phyloP scores from a whole-genome alignment of 208 protist species.

The Spongospora subterranea region DNA sequence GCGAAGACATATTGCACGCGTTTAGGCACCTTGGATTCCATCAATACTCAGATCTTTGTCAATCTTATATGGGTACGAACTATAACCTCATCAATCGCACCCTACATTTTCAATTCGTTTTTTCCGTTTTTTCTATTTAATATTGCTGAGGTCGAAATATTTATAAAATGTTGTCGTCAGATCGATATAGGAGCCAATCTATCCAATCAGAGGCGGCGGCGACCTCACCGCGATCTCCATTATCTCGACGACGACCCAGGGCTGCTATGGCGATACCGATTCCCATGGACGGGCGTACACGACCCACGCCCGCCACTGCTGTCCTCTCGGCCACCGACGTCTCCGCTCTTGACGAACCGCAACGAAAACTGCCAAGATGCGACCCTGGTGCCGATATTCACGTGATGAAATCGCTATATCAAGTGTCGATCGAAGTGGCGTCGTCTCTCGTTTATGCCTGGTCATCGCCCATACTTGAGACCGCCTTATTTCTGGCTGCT shows the following conservation, averaged over 20 bases:
- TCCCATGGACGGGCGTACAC: neutral
- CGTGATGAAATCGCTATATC: slow-evolving; percentile 27
- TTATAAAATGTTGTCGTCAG: neutral
- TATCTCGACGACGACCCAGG: neutral
- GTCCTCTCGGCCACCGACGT: neutral
- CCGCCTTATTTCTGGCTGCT: neutral
- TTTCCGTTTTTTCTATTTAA: neutral
- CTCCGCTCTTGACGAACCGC: no score
- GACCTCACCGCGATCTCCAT: neutral
- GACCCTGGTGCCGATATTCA: neutral
- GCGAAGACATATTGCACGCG: slow-evolving; percentile 47
- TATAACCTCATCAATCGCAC: no score
- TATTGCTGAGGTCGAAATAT: neutral
- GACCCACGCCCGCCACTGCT: neutral
- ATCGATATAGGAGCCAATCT: neutral
- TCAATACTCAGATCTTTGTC: slow-evolving; percentile 20
- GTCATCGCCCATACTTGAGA: slow-evolving; percentile 46
- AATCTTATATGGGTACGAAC: slow-evolving; percentile 3
- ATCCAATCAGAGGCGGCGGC: neutral
- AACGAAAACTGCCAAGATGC: neutral
- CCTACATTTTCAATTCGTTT: no score
- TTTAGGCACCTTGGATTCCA: slow-evolving; percentile 53
- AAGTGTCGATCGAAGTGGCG: slow-evolving; percentile 32
- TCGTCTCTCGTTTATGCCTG: slow-evolving; percentile 16
- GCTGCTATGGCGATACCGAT: neutral